phyloP scores from a whole-genome alignment of 192 early-diverging fungal genomes.

The Backusella sp. region DNA sequence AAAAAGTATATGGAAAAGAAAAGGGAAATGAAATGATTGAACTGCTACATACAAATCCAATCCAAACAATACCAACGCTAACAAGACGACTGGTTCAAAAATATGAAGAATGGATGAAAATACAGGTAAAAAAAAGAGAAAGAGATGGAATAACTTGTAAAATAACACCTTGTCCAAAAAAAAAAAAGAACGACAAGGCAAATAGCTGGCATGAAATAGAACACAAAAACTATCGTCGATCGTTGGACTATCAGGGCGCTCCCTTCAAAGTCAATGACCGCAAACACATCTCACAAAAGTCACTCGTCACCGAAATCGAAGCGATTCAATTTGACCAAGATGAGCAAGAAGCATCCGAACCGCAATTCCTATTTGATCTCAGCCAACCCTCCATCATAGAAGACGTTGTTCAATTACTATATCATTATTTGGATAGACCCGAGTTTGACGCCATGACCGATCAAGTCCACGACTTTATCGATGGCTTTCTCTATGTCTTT shows the following conservation, averaged over 20 bases:
- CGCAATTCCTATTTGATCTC: constrained; percentile 77
- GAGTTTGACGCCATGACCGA: constrained; percentile 33
- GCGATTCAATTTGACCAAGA: constrained; percentile 73
- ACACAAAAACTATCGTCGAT: constrained; percentile 88
- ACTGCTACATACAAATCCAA: constrained; percentile 88
- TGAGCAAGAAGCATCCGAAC: not conserved
- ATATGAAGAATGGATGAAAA: constrained; percentile 94
- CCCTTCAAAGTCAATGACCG: constrained; percentile 86
- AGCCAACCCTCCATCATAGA: constrained; percentile 68
- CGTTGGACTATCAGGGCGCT: constrained; percentile 93
- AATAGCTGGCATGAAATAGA: constrained; percentile 97
- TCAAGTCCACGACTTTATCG: constrained; percentile 76
- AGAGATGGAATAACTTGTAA: not conserved
- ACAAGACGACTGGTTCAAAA: constrained; percentile 94
- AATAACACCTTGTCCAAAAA: not conserved
- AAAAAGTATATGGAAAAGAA: constrained; percentile 89
- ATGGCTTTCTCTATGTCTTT: constrained; percentile 66
- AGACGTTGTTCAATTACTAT: constrained; percentile 71
- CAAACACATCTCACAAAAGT: constrained; percentile 70
- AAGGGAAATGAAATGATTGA: constrained; percentile 88
- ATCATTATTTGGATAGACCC: constrained; percentile 64
- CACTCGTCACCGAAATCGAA: constrained; percentile 85
- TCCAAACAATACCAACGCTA: constrained; percentile 87
- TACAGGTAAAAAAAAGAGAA: constrained; percentile 53
- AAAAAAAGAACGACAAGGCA: constrained; percentile 81